Percentiles rank a stretch among this genome's conserved stretches.
Evolutionary conservation across 805 yeast genomes (phyloP).

Genomic region (Yarrowia keelungensis): DNA sequence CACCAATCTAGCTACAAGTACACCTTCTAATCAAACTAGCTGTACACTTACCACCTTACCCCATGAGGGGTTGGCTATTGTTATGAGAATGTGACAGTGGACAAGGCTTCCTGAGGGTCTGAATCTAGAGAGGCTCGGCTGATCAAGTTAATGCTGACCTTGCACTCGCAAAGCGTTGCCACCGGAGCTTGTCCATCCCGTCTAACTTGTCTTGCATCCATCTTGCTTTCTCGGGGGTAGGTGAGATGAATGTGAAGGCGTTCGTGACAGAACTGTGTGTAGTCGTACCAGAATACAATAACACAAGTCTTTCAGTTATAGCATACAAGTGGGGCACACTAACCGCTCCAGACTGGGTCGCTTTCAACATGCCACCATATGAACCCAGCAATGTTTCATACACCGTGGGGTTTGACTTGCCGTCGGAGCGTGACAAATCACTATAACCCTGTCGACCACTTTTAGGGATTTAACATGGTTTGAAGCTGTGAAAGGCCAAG

Average conservation of each 20-base stretch:
- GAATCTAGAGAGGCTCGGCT: slow-evolving; percentile 26
- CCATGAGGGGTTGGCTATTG: not conserved
- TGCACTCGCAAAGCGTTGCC: not conserved
- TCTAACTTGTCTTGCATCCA: not conserved
- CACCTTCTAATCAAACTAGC: too few species aligned
- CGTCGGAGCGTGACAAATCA: not conserved
- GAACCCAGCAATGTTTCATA: not conserved
- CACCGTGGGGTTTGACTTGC: slow-evolving; percentile 14
- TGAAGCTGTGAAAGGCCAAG: too few species aligned
- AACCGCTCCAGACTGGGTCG: too few species aligned
- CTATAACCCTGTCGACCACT: slow-evolving; percentile 1
- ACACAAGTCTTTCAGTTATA: too few species aligned
- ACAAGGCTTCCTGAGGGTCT: not conserved
- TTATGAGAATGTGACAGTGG: slow-evolving; percentile 4
- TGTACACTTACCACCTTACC: too few species aligned
- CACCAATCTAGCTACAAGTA: too few species aligned
- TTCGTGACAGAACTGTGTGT: too few species aligned
- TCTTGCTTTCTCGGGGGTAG: slow-evolving; percentile 25
- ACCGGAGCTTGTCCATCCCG: slow-evolving; percentile 1
- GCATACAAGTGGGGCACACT: too few species aligned
- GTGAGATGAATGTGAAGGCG: too few species aligned
- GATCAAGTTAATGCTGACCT: not conserved
- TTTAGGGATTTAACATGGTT: slow-evolving; percentile 22
- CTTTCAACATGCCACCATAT: too few species aligned
- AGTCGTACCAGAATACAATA: too few species aligned